Base-by-base conservation (phyloP, 2,329 filamentous ascomycete genomes). In the Penicillium aurantiogriseum region DNA sequence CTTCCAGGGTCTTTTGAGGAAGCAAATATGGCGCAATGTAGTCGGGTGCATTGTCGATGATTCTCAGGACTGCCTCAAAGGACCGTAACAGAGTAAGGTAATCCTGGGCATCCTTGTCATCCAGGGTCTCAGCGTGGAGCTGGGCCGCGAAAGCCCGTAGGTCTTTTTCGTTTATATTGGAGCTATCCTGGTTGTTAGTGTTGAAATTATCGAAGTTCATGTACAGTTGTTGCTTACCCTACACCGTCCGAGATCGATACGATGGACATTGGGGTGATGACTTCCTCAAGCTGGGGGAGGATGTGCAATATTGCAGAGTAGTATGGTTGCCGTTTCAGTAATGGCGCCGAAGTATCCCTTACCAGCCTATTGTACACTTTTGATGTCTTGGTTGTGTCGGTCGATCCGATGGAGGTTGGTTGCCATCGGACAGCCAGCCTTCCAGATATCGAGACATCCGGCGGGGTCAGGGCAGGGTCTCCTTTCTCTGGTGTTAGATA, bases 1-100 rank as follows among this genome's bases (percentile, higher is more conserved):
- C 56, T 56, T 51, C 54, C 59, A 53, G 65, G 70, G 56, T 68
- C 54, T 61, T 55, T 3, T 62, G 58, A 4, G 74, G 74, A 38
- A 54, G 61, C 29, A 76, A 66, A 15, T 65, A 54, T 9, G 72
- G 74, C 56, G 76, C 71, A 36, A 74, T 58, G 57, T 74, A 78
- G 54, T 59, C 57, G 4, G 77, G 74, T 1, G 69, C 60, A 25
- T 57, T 56, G 25, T 73, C 59, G 50, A 78, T 67, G 21, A 67
- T 51, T 31, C 60, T 51, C n/a, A 63, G 54, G 3, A 66, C 62
- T 21, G 62, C 62, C 25, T 71, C 69, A 7, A 63, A 62, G 2
- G 68, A 70, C 50, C 68, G 65, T 2, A 71, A 62, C 6, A 70
- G 58, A 23, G 65, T 54, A n/a, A 71, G 61, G 56, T 66, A 71